phyloP scores from a whole-genome alignment of 2,329 filamentous ascomycete species.

The Fusarium keratoplasticum region DNA sequence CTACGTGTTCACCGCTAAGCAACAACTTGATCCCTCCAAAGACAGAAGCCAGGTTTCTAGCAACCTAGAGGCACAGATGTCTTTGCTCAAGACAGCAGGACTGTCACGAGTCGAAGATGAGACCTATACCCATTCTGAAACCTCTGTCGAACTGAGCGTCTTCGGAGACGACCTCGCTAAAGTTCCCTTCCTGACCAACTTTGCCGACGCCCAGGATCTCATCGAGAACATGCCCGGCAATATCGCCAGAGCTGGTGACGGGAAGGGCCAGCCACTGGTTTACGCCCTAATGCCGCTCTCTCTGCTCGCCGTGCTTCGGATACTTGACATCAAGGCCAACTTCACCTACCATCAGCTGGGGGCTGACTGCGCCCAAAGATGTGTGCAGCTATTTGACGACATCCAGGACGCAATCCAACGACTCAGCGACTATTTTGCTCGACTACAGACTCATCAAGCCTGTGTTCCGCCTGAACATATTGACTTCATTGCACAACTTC shows the following conservation, averaged over 20 bases:
- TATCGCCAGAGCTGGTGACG: neutral
- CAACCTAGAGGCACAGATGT: neutral
- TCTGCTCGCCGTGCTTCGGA: neutral
- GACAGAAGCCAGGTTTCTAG: neutral
- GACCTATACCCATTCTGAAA: neutral
- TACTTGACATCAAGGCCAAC: neutral
- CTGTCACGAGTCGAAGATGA: neutral
- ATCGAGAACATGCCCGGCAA: neutral
- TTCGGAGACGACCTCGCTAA: neutral
- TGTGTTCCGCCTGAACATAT: neutral
- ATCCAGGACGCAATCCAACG: neutral
- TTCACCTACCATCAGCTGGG: neutral
- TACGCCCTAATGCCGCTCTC: neutral
- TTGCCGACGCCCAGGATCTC: neutral
- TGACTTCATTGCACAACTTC: neutral
- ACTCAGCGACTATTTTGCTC: neutral
- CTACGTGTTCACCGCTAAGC: neutral
- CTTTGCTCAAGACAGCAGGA: neutral
- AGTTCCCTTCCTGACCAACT: neutral
- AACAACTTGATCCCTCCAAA: neutral
- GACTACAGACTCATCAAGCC: neutral
- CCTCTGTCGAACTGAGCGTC: neutral
- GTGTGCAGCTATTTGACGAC: neutral
- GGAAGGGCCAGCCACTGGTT: neutral
- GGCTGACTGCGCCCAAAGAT: neutral